These are phyloP conservation scores for Botrytis deweyae DNA, from an alignment of 2,329 filamentous ascomycete genomes.

Conservation along the genomic window DNA sequence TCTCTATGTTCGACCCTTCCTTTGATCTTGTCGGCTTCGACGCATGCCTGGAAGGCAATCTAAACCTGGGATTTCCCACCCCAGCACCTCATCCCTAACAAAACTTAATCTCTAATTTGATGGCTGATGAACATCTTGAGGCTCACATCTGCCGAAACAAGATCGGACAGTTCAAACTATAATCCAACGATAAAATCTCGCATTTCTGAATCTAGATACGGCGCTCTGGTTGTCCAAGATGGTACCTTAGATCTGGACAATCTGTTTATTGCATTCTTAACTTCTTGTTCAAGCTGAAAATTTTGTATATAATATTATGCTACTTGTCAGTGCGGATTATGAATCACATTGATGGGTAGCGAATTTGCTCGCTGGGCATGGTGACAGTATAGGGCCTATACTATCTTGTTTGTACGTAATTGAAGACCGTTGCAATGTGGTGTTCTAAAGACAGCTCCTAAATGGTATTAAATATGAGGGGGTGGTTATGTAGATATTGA, in stretches of 20 bases:
- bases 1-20: slow-evolving; percentile 33
- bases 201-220: neutral
- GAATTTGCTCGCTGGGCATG: neutral
- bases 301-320: neutral
- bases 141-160: neutral
- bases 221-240: neutral
- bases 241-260: neutral
- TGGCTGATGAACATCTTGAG: neutral
- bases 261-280: neutral
- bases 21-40: slow-evolving; percentile 34
- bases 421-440: neutral
- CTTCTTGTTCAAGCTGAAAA: neutral
- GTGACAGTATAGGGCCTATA: neutral
- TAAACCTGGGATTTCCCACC: slow-evolving; percentile 29
- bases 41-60: slow-evolving; percentile 30
- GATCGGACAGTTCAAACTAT: neutral
- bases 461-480: too few species aligned
- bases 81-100: slow-evolving; percentile 1
- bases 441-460: too few species aligned
- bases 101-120: neutral
- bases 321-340: neutral
- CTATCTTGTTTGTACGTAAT: neutral
- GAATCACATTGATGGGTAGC: neutral
- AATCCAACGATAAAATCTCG: neutral
- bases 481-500: too few species aligned